phyloP scores from a whole-genome alignment of 1,284 basidiomycete genomes.

The Erythrobasidium hasegawianum region DNA sequence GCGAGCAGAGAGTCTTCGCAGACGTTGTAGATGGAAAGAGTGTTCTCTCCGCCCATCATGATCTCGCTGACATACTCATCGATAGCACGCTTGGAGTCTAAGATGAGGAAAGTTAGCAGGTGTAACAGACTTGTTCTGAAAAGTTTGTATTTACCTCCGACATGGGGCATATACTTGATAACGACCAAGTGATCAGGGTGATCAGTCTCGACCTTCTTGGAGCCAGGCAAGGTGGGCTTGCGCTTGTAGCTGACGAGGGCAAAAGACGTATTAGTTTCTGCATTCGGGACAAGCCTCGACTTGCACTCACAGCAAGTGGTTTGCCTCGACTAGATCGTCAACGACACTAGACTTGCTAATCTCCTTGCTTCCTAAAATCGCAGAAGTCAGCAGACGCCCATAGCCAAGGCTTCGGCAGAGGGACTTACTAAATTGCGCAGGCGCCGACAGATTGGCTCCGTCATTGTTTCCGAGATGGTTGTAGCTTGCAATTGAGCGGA shows the following conservation, averaged over 20 bases:
- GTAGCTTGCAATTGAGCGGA: constrained; percentile 91
- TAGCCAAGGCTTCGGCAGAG: too few species aligned
- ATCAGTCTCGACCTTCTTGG: constrained; percentile 62
- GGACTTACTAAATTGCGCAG: constrained; percentile 70
- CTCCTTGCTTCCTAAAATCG: constrained; percentile 70
- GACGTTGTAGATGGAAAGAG: constrained; percentile 90
- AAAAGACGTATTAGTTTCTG: constrained; percentile 37
- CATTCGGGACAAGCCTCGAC: constrained; percentile 52
- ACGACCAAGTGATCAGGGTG: constrained; percentile 92
- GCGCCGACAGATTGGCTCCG: constrained; percentile 86
- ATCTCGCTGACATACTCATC: constrained; percentile 97
- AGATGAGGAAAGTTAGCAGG: constrained; percentile 71
- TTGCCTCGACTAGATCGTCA: constrained; percentile 94
- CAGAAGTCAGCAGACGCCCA: too few species aligned
- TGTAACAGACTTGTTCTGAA: background rate
- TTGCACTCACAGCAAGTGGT: constrained; percentile 82
- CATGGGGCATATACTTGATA: constrained; percentile 40
- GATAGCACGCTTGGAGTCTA: constrained; percentile 95
- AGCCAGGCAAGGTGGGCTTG: constrained; percentile 40
- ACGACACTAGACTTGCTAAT: constrained; percentile 69
- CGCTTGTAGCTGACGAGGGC: too few species aligned
- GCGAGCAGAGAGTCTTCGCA: constrained; percentile 97
- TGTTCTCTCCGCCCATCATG: constrained; percentile 57
- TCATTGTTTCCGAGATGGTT: constrained; percentile 99
- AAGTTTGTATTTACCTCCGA: too few species aligned